Percentiles rank a stretch among this genome's conserved stretches.
These are phyloP conservation scores for Tolypocladium ovalisporum DNA, from an alignment of 2,329 filamentous ascomycete genomes.

Conservation along the genomic window DNA sequence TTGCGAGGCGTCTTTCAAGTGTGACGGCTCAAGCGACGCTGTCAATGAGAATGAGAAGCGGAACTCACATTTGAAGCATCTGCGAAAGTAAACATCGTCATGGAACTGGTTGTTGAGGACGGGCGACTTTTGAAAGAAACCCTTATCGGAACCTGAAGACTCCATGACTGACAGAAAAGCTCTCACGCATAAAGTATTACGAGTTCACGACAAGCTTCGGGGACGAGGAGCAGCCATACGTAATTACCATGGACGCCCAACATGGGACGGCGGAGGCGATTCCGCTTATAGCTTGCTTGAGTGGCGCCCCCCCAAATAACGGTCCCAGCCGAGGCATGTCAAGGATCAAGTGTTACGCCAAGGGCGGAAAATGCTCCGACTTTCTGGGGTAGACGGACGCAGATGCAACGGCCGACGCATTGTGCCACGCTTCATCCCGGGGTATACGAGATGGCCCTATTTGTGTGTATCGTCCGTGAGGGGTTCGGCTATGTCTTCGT, in stretches of 20 bases:
- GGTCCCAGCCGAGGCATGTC: neutral
- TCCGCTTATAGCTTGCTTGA: neutral
- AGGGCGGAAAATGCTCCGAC: neutral
- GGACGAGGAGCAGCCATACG: neutral
- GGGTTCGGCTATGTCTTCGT: neutral
- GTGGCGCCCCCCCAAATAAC: neutral
- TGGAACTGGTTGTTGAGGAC: slow-evolving; percentile 44
- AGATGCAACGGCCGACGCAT: neutral
- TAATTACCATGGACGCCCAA: neutral
- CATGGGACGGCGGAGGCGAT: neutral
- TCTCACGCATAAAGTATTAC: neutral
- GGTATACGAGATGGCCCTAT: neutral
- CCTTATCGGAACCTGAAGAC: slow-evolving; percentile 31
- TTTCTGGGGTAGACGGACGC: neutral
- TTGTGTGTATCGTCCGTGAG: neutral
- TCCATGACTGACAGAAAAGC: slow-evolving; percentile 21
- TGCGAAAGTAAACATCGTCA: slow-evolving; percentile 41
- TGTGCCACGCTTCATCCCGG: neutral
- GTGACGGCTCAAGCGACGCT: neutral
- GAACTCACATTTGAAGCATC: slow-evolving; percentile 37
- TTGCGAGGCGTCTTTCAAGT: neutral
- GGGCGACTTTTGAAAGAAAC: slow-evolving; percentile 46
- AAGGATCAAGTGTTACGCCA: neutral
- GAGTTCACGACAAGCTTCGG: neutral
- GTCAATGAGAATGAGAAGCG: neutral